Evolutionary conservation across 2,329 filamentous ascomycete genomes (phyloP).

Genomic region (Colletotrichum liaoningense): DNA sequence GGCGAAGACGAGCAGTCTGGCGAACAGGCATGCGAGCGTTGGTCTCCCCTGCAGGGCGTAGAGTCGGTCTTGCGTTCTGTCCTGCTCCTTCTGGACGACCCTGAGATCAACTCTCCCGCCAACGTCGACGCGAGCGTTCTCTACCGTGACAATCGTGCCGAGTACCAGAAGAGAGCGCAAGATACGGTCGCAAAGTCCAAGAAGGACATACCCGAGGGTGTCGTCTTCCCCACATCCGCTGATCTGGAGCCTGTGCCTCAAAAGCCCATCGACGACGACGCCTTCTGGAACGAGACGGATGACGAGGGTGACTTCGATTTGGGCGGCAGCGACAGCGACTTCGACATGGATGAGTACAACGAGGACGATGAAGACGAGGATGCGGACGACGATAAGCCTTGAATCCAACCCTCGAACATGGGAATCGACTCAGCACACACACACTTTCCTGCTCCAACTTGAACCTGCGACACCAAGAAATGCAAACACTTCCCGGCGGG

Average conservation of each 20-base stretch:
- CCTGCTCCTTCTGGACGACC: conserved; percentile 90
- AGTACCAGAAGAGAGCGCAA: conserved; percentile 77
- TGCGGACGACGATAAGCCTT: conserved; percentile 44
- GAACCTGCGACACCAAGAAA: background rate
- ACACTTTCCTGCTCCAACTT: background rate
- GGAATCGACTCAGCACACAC: background rate
- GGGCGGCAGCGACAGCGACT: conserved; percentile 77
- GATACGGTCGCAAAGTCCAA: conserved; percentile 80
- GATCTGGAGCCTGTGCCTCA: conserved; percentile 71
- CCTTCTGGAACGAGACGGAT: conserved; percentile 84
- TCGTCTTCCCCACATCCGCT: conserved; percentile 83
- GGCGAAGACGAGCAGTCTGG: conserved; percentile 95
- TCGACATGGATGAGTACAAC: conserved; percentile 69
- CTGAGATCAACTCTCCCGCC: conserved; percentile 91
- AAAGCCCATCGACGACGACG: conserved; percentile 74
- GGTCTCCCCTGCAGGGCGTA: conserved; percentile 93
- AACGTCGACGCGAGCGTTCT: conserved; percentile 94
- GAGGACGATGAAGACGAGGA: conserved; percentile 69
- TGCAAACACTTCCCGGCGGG: background rate
- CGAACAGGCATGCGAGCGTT: conserved; percentile 89
- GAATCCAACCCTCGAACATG: background rate
- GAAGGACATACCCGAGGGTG: conserved; percentile 81
- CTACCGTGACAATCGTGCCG: conserved; percentile 77
- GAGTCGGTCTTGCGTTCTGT: conserved; percentile 96
- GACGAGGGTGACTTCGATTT: conserved; percentile 77